Conservation (phyloP, 306 rosid species). For the Fragaria nilgerrensis region DNA sequence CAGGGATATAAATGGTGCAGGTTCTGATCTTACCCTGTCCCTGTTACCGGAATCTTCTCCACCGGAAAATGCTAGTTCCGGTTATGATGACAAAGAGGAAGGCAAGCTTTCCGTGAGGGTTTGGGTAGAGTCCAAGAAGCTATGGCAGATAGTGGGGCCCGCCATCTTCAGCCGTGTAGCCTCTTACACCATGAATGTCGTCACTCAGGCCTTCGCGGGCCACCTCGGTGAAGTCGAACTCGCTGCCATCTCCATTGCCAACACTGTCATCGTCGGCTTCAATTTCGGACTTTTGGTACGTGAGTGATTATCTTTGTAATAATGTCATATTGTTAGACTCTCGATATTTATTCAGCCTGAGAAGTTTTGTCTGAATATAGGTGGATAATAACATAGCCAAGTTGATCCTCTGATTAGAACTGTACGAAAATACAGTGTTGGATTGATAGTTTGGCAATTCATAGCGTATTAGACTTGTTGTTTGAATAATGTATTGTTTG, state of each 20-base stretch:
- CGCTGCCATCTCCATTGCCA: slow-evolving; percentile 70
- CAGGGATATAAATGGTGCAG: not conserved
- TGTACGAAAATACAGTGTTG: not conserved
- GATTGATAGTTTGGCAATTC: not conserved
- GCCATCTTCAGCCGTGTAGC: slow-evolving; percentile 70
- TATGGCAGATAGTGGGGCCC: slow-evolving; percentile 77
- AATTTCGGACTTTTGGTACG: slow-evolving; percentile 75
- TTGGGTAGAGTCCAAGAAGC: slow-evolving; percentile 57
- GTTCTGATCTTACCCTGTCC: slow-evolving; percentile 12
- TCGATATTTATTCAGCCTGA: too few relatives aligned
- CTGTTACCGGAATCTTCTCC: slow-evolving; percentile 14
- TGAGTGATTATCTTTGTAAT: too few relatives aligned
- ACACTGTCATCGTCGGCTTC: slow-evolving; percentile 64
- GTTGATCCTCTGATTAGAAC: not conserved
- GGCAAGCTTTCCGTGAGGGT: slow-evolving; percentile 20
- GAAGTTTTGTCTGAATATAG: not conserved
- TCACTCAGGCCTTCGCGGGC: slow-evolving; percentile 79
- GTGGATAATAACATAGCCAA: not conserved
- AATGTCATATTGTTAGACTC: not conserved
- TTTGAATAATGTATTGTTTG: not conserved
- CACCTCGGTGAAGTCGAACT: slow-evolving; percentile 66
- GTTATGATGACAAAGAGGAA: not conserved
- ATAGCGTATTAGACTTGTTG: not conserved
- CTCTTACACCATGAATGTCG: slow-evolving; percentile 57
- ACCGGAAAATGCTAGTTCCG: not conserved